Percentiles rank a stretch among this genome's conserved stretches.
Evolutionary conservation across 176 grass and related monocot genomes (phyloP).

Genomic region (Secale cereale): DNA sequence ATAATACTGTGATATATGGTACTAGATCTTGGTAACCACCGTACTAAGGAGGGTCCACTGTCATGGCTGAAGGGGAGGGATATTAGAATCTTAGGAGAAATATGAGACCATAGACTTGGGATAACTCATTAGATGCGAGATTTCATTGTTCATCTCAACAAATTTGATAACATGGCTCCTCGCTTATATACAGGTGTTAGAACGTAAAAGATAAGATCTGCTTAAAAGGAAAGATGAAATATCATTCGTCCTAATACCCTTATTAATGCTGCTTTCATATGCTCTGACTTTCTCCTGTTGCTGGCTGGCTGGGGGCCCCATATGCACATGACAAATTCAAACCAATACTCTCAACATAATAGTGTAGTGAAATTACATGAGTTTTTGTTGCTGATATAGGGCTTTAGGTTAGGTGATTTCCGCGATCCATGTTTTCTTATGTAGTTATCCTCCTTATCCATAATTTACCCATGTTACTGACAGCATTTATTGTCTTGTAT

Average conservation of each 20-base stretch:
- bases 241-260: not conserved
- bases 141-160: not conserved
- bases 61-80: not conserved
- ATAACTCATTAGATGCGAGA: not conserved
- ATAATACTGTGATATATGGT: not conserved
- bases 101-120: not conserved
- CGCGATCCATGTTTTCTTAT: constrained; percentile 6
- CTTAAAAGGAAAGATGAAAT: not conserved
- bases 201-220: not conserved
- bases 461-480: not conserved
- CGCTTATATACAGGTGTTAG: not conserved
- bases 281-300: not conserved
- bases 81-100: not conserved
- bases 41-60: not conserved
- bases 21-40: not conserved
- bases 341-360: not conserved
- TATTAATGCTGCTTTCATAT: not conserved
- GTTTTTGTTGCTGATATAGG: not conserved
- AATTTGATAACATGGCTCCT: not conserved
- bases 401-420: not conserved
- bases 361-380: not conserved
- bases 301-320: not conserved
- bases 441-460: not conserved
- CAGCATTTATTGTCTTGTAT: not conserved
- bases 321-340: not conserved